Conservation (phyloP, 345 rosid genomes). For the Gossypium raimondii region DNA sequence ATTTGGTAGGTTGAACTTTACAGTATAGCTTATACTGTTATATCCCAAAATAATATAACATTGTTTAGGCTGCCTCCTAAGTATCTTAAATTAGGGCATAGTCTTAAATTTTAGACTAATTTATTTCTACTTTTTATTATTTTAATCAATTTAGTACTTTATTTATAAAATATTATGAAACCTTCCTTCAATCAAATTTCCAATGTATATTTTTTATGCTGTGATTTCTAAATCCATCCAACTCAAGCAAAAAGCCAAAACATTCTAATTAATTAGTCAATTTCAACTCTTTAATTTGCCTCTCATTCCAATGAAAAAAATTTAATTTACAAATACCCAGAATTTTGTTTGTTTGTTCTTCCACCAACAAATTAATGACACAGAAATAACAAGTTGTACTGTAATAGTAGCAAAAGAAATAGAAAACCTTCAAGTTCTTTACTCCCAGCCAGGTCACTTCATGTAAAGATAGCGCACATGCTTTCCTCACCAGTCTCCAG, state of each 20-base stretch:
- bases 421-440: too few species aligned
- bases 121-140: too few species aligned
- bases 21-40: too few species aligned
- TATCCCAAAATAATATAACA: too few species aligned
- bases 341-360: constrained; percentile 1
- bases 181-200: too few species aligned
- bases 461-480: constrained; percentile 25
- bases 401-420: too few species aligned
- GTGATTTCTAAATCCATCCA: background rate
- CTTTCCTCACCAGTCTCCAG: constrained; percentile 17
- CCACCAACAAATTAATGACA: background rate
- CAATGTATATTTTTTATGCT: background rate
- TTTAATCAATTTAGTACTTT: too few species aligned
- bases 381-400: background rate
- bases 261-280: constrained; percentile 17
- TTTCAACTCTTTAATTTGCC: constrained; percentile 9
- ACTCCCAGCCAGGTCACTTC: constrained; percentile 15
- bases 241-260: background rate
- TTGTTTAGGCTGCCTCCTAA: too few species aligned
- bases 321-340: constrained; percentile 14
- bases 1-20: too few species aligned
- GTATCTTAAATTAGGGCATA: too few species aligned
- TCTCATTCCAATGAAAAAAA: background rate
- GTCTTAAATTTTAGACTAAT: too few species aligned
- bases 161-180: too few species aligned